Base-by-base conservation (phyloP, 495 filamentous ascomycete species). In the Aspergillus sparsus region DNA sequence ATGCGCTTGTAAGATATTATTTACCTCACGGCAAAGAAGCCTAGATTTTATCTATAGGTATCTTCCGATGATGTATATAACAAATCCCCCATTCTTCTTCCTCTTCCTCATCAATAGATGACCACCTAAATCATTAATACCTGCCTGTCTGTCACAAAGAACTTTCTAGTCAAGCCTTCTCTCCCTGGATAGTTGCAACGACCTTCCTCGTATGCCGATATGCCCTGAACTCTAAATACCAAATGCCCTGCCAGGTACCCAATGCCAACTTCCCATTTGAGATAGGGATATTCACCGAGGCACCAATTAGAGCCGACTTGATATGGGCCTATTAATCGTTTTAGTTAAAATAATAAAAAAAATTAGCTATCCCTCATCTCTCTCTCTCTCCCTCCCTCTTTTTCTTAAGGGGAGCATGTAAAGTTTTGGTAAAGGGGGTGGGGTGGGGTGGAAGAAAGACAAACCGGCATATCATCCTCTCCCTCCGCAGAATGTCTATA, bases 401-500 rank as follows among this genome's bases (percentile, higher is more conserved):
- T 0, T 10, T n/a, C 36, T 41, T 21, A 41, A 41, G 15, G 18
- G 16, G n/a, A 15, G 16, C 35, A 42, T 34, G 59, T n/a, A 13
- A 65, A 61, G 21, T 27, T 27, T 27, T 27, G n/a, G 5, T n/a
- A 49, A 50, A 34, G 59, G 12, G 52, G 12, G 64, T 33, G 57
- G 35, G 27, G 32, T 55, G 39, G 52, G 61, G 41, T 32, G 50
- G 51, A 31, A 51, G 12, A 34, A 55, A 52, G 27, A 65, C 68
- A 65, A 66, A 89, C 86, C 57, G 89, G 90, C 89, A 96, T 96
- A 79, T 96, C 92, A 79, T 96, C 92, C 61, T 77, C 76, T 34
- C 93, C 94, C 81, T 98, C 93, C 0, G 90, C 93, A 65, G 81
- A 82, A 80, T 98, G 94, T 53, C 92, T 80, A 77, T 98, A 98